Evolutionary conservation across 2,329 filamentous ascomycete genomes (phyloP).

Genomic region (Trichoderma asperellum): DNA sequence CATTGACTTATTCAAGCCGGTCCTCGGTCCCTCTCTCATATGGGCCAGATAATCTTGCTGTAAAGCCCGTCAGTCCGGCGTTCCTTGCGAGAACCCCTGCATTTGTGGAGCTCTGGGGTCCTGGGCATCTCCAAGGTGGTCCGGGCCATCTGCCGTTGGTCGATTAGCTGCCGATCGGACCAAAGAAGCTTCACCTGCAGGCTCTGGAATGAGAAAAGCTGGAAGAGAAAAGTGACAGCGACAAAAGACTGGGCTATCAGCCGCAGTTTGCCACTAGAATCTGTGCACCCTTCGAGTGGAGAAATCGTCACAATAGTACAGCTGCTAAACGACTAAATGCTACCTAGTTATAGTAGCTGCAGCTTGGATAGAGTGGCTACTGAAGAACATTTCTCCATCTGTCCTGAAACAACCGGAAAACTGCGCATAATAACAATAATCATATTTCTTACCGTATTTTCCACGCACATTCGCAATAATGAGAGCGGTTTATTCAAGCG

Average conservation of each 20-base stretch:
- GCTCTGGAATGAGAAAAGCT: background rate
- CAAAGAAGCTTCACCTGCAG: constrained; percentile 14
- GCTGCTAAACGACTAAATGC: background rate
- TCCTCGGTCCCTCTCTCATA: background rate
- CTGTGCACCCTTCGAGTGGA: background rate
- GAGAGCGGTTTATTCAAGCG: background rate
- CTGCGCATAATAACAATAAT: background rate
- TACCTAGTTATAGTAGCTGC: background rate
- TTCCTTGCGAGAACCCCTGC: constrained; percentile 4
- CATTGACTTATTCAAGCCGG: background rate
- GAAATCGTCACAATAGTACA: background rate
- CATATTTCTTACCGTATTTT: background rate
- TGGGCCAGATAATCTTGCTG: constrained; percentile 6
- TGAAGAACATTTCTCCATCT: background rate
- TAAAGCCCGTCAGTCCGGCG: constrained; percentile 3
- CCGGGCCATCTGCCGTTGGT: constrained; percentile 20
- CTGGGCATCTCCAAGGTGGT: constrained; percentile 16
- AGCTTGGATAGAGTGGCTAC: background rate
- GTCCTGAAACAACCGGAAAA: constrained; percentile 1
- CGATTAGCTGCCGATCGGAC: constrained; percentile 22
- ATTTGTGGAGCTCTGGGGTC: constrained; percentile 15
- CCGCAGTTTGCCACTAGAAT: background rate
- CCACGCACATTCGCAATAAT: background rate
- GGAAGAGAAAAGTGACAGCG: background rate
- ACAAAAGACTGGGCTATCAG: background rate